Evolutionary conservation across 1,139 yeast genomes (phyloP).

Genomic region (Wickerhamomyces sp.): DNA sequence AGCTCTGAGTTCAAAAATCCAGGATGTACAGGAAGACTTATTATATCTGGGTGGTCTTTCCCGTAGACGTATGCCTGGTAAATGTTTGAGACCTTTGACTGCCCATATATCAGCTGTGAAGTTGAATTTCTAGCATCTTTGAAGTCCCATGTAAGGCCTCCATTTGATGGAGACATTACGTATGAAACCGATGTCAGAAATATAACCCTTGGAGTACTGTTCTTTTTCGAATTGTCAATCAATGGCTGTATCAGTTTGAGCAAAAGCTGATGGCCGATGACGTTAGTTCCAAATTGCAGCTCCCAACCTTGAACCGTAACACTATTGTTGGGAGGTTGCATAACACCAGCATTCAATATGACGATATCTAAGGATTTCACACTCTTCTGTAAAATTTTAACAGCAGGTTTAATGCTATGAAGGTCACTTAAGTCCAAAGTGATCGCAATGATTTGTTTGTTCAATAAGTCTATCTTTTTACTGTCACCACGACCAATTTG

Average conservation of each 20-base stretch:
- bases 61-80: conserved; percentile 41
- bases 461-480: conserved; percentile 3
- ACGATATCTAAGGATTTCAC: conserved; percentile 34
- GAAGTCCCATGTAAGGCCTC: conserved; percentile 37
- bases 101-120: conserved; percentile 31
- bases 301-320: conserved; percentile 40
- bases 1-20: conserved; percentile 41
- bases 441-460: conserved; percentile 13
- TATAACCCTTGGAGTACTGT: conserved; percentile 33
- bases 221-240: conserved; percentile 23
- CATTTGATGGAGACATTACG: conserved; percentile 28
- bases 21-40: conserved; percentile 34
- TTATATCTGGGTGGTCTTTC: conserved; percentile 21
- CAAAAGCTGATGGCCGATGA: conserved; percentile 43
- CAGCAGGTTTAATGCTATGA: conserved; percentile 37
- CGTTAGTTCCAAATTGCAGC: conserved; percentile 44
- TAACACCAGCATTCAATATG: conserved; percentile 50
- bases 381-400: conserved; percentile 26
- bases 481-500: conserved; percentile 13
- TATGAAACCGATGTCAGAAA: conserved; percentile 44
- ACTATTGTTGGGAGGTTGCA: conserved; percentile 35
- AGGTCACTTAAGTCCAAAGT: conserved; percentile 42
- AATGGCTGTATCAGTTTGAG: conserved; percentile 40
- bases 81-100: conserved; percentile 42
- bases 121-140: conserved; percentile 10